A percentile compares a stretch with the other conserved stretches of the same genome.
These are phyloP conservation scores for Colletotrichum falcatum DNA, from an alignment of 2,329 filamentous ascomycete species.

Conservation along the genomic window DNA sequence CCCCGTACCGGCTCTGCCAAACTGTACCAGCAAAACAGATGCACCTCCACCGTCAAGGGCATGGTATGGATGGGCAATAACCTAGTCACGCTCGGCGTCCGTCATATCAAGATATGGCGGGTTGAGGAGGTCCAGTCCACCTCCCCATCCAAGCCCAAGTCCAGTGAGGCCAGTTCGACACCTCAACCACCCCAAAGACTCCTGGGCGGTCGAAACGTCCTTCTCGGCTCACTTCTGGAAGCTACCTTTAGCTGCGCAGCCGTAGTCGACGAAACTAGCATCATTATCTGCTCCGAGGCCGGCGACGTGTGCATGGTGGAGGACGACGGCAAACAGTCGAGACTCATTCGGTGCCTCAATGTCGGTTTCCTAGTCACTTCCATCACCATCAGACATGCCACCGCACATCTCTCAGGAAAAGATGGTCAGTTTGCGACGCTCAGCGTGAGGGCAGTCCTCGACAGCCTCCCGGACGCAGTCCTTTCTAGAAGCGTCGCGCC, in stretches of 20 bases:
- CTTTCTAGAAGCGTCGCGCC: conserved; percentile 53
- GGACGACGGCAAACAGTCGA: conserved; percentile 78
- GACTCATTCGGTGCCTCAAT: conserved; percentile 73
- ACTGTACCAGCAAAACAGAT: conserved; percentile 88
- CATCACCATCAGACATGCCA: conserved; percentile 69
- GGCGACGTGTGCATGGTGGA: conserved; percentile 93
- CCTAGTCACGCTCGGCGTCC: conserved; percentile 87
- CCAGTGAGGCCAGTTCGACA: conserved; percentile 47
- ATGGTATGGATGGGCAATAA: conserved; percentile 92
- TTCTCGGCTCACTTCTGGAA: conserved; percentile 85
- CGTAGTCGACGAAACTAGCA: conserved; percentile 76
- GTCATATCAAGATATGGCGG: conserved; percentile 94
- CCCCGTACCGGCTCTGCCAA: conserved; percentile 83
- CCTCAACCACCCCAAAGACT: conserved; percentile 69
- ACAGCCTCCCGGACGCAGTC: conserved; percentile 54
- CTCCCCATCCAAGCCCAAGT: conserved; percentile 74
- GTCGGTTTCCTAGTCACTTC: conserved; percentile 77
- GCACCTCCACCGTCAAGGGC: conserved; percentile 85
- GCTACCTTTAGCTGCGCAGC: conserved; percentile 85
- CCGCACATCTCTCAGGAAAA: conserved; percentile 77
- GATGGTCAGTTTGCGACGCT: conserved; percentile 69
- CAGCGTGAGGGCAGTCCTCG: conserved; percentile 62
- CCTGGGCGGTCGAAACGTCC: conserved; percentile 85
- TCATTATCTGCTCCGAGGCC: conserved; percentile 86
- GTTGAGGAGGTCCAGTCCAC: conserved; percentile 73